Conservation (phyloP, 2,329 filamentous ascomycete species). For the Clathrospora elynae region DNA sequence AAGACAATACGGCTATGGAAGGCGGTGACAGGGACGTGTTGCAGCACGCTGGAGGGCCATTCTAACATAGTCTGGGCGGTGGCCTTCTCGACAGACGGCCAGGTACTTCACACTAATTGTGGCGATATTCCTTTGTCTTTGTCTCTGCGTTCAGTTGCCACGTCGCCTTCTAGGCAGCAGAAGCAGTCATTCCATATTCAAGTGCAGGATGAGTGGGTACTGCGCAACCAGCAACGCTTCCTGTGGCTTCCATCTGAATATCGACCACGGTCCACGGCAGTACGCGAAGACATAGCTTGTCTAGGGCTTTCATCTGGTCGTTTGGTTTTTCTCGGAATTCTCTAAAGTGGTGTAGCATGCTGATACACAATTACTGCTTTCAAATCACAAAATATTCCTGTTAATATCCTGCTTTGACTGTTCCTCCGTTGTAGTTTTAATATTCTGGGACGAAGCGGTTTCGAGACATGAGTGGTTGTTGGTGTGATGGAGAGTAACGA, state of each 20-base stretch:
- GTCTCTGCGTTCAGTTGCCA: neutral
- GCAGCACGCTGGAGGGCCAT: no score
- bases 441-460: no score
- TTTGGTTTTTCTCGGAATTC: slow-evolving; percentile 8
- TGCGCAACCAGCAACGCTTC: slow-evolving; percentile 10
- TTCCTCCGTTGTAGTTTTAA: no score
- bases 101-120: slow-evolving; percentile 8
- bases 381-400: no score
- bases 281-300: slow-evolving; percentile 11
- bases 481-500: slow-evolving; percentile 49
- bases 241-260: slow-evolving; percentile 19
- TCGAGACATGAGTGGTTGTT: slow-evolving; percentile 46
- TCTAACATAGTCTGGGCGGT: neutral
- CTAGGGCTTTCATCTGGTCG: slow-evolving; percentile 15
- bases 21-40: no score
- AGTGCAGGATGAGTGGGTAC: slow-evolving; percentile 14
- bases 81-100: neutral
- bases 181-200: slow-evolving; percentile 1
- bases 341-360: no score
- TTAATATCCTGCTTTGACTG: no score
- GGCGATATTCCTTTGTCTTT: slow-evolving; percentile 8
- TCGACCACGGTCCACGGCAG: slow-evolving; percentile 10
- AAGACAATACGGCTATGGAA: no score
- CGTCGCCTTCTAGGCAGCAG: slow-evolving; percentile 3
- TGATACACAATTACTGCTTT: no score